These are phyloP conservation scores for Asclepias syriaca DNA, from an alignment of 257 asterid genomes.

Conservation along the genomic window DNA sequence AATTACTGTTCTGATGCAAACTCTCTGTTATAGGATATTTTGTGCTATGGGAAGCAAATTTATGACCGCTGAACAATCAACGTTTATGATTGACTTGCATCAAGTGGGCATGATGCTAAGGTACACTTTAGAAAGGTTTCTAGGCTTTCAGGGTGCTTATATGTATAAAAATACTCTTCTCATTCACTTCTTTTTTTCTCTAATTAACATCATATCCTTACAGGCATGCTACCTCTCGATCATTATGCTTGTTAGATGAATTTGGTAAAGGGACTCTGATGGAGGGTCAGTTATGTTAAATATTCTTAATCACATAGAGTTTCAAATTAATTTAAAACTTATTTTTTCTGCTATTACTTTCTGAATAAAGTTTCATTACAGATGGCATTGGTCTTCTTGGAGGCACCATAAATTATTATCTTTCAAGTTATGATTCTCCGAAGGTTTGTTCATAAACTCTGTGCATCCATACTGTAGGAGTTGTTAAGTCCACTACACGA, in stretches of 20 bases:
- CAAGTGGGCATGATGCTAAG: constrained; percentile 96
- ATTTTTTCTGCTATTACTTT: constrained; percentile 14
- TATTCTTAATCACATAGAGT: background rate
- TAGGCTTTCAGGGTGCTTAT: constrained; percentile 1
- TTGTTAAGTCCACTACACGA: too few relatives aligned
- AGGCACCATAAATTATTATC: constrained; percentile 85
- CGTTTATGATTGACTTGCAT: constrained; percentile 98
- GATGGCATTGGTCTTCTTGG: constrained; percentile 98
- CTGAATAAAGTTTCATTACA: constrained; percentile 39
- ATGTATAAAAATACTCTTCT: background rate
- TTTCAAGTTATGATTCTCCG: constrained; percentile 66
- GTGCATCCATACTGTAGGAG: background rate
- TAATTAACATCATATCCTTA: constrained; percentile 15
- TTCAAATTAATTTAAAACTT: background rate
- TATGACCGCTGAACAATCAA: constrained; percentile 96
- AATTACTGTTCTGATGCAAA: constrained; percentile 2
- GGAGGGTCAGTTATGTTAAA: constrained; percentile 56
- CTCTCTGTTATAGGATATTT: constrained; percentile 56
- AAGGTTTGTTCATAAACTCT: constrained; percentile 53
- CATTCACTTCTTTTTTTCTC: background rate
- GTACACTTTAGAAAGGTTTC: constrained; percentile 28
- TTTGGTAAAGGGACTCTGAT: constrained; percentile 98
- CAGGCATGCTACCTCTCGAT: constrained; percentile 87
- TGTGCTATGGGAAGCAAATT: constrained; percentile 92
- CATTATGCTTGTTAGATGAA: constrained; percentile 90